Evolutionary conservation across 768 basidiomycete genomes (phyloP).

Genomic region (Pleurotus cornucopiae): DNA sequence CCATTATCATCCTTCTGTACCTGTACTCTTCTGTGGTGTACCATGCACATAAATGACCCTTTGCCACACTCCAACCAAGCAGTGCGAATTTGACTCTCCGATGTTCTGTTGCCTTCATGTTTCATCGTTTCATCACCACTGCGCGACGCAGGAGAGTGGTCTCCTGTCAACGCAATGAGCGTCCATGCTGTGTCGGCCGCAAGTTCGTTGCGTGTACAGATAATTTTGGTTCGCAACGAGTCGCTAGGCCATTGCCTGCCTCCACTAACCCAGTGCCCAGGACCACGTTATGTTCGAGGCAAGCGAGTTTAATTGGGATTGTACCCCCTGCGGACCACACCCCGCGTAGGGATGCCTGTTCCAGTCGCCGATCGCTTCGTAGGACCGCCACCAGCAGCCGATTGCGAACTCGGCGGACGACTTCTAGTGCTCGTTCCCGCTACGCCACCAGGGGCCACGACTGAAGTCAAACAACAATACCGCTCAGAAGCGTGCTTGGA

Average conservation of each 20-base stretch:
- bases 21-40: not conserved
- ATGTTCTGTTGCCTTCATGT: too few species aligned
- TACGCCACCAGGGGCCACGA: not conserved
- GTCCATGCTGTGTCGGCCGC: too few species aligned
- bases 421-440: conserved; percentile 6
- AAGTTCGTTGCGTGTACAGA: too few species aligned
- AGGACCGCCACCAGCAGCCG: not conserved
- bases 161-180: too few species aligned
- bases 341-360: conserved; percentile 7
- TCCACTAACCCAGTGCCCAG: conserved; percentile 4
- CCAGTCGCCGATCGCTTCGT: conserved; percentile 6
- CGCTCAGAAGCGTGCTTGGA: not conserved
- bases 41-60: not conserved
- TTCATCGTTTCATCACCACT: too few species aligned
- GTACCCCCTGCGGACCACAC: conserved; percentile 4
- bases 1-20: not conserved
- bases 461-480: not conserved
- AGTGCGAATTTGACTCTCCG: too few species aligned
- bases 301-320: not conserved
- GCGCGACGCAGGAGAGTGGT: too few species aligned
- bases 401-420: conserved; percentile 2
- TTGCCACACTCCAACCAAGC: not conserved
- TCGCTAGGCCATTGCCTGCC: too few species aligned
- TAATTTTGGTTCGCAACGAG: too few species aligned
- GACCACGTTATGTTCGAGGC: not conserved